Base-by-base conservation (phyloP, 2,329 filamentous ascomycete species). In the Neophaeococcomyces mojaviensis region DNA sequence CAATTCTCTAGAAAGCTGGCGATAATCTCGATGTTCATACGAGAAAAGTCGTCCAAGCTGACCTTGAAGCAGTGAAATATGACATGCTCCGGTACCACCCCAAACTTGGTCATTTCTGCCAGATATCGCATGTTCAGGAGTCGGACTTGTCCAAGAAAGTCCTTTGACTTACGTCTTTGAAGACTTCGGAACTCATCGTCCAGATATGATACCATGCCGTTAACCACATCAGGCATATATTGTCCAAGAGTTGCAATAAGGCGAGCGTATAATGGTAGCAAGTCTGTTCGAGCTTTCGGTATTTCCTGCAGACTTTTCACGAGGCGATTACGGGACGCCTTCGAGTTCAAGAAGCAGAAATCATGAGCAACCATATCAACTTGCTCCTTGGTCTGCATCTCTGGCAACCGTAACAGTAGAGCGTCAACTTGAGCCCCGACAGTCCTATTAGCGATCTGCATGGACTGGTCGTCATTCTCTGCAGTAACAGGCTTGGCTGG, bases 1-100 rank as follows among this genome's bases (percentile, higher is more conserved):
- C 94, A 98, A 54, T 97, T 97, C 64, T 98, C 92, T 18, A 98
- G 75, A 22, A 98, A 73, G 59, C 94, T 94, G 59, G 89, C 94
- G 53, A 98, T 90, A 57, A 98, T 96, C 64, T 98, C 94, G 53
- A 98, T 96, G 60, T 98, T 98, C 86, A 96, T 96, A 50, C 90
- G 80, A 2, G 92, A 96, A 61, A 98, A 98, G 60, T 98, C 92
- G 59, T 98, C 92, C 22, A 98, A 70, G 56, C 90, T 94, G 63
- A 98, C 90, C 65, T 96, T 98, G 58, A 98, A 79, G 62, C 92
- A 98, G 61, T 98, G 92, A 61, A 98, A 98, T 44, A 98, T 94
- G 53, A 98, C 90, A 65, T 98, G 92, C 64, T 98, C 92, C 0
- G 94, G 92, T 7, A 98, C 92, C 26, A 96, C 88, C 26, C 92